Percentiles rank a stretch among this genome's conserved stretches.
phyloP scores from a whole-genome alignment of 192 early-diverging fungal species.

The Helicostylum pulchrum region DNA sequence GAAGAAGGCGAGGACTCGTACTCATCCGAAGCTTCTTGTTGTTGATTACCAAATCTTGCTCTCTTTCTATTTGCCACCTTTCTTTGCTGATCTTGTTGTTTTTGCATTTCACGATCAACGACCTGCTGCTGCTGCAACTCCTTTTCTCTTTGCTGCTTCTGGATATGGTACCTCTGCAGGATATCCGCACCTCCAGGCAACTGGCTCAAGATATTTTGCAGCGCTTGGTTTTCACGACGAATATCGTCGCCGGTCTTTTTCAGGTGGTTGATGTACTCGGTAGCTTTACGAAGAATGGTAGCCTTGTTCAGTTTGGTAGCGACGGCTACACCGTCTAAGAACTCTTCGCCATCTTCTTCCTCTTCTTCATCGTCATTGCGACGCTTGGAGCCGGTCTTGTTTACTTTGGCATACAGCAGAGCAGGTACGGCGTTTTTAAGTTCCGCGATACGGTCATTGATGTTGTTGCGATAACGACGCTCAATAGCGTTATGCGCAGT shows the following conservation, averaged over 20 bases:
- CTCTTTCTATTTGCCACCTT: constrained; percentile 18
- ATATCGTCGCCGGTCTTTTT: constrained; percentile 41
- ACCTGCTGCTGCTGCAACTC: constrained; percentile 5
- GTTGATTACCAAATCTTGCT: not conserved
- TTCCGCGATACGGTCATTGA: constrained; percentile 92
- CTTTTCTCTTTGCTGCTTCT: constrained; percentile 9
- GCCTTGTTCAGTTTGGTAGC: constrained; percentile 93
- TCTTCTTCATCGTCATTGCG: constrained; percentile 43
- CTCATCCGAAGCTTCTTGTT: not conserved
- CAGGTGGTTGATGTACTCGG: constrained; percentile 81
- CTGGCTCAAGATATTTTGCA: constrained; percentile 40
- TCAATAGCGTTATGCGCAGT: constrained; percentile 96
- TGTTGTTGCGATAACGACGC: constrained; percentile 92
- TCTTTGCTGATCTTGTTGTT: constrained; percentile 14
- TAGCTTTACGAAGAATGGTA: constrained; percentile 85
- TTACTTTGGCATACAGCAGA: constrained; percentile 56
- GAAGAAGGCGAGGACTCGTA: constrained; percentile 27
- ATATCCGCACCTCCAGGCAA: constrained; percentile 47
- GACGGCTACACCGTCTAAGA: constrained; percentile 78
- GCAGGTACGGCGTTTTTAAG: constrained; percentile 85
- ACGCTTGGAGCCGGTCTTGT: constrained; percentile 37
- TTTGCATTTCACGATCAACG: constrained; percentile 7
- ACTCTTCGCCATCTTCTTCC: constrained; percentile 56
- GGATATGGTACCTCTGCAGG: constrained; percentile 18
- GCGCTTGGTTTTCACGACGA: constrained; percentile 44